phyloP scores from a whole-genome alignment of 345 rosid species.

The Eucalyptus polybractea region DNA sequence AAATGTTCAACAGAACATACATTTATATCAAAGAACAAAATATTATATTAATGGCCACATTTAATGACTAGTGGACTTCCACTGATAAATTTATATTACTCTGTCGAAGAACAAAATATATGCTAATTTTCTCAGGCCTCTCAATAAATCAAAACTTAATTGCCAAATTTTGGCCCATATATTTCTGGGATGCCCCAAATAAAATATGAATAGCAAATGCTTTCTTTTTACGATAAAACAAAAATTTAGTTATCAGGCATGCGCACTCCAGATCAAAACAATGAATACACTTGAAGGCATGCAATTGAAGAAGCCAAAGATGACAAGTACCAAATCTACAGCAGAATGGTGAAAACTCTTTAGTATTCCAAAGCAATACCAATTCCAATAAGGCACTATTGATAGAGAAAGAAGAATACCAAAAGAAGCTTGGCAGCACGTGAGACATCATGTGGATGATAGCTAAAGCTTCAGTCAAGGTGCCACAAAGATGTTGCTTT shows the following conservation, averaged over 20 bases:
- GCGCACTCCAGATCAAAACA: background rate
- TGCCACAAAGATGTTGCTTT: background rate
- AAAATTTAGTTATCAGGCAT: background rate
- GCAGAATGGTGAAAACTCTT: background rate
- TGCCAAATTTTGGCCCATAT: background rate
- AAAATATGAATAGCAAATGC: background rate
- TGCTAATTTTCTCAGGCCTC: background rate
- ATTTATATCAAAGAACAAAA: too few species aligned
- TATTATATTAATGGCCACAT: background rate
- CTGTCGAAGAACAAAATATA: background rate
- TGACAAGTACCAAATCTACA: background rate
- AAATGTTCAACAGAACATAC: background rate
- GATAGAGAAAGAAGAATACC: background rate
- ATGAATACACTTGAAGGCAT: background rate
- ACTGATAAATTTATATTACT: background rate
- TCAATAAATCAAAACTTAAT: background rate
- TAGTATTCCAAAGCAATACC: background rate
- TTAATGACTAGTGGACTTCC: background rate
- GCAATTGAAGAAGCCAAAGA: background rate
- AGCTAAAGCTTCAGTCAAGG: background rate
- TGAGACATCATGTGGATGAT: background rate
- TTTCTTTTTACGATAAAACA: background rate
- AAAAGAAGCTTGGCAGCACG: constrained; percentile 8
- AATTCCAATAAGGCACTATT: background rate
- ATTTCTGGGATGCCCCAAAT: background rate